Evolutionary conservation across 495 filamentous ascomycete species (phyloP), one percentile per base, ranked within the genome.

Genomic region (Penicillium macrosclerotiorum): DNA sequence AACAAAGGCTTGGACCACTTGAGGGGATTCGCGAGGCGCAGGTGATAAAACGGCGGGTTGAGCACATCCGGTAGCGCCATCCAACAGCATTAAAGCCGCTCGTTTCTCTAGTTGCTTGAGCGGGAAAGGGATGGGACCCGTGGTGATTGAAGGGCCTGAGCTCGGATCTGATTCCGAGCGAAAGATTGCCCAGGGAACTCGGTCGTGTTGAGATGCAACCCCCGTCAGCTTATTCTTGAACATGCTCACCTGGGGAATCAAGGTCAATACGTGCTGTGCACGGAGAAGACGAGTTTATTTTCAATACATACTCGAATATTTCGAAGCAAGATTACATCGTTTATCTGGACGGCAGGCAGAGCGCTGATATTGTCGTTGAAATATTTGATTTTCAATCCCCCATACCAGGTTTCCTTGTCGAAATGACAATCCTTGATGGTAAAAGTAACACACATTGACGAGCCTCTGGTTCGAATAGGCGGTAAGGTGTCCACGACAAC

Each of bases 251-350:
- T 77, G 37, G 25, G 24, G 12, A 4, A 39, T 8, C 7, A 12
- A 9, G 23, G 11, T 44, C 19, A 50, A 38, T 27, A 8, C 19
- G 23, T 31, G 35, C 16, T 14, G 22, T 39, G 14, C 27, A 40
- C 23, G 12, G 3, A 18, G 31, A 13, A 45, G 2, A n/a, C n/a
- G n/a, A n/a, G n/a, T n/a, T n/a, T n/a, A n/a, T n/a, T n/a, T n/a
- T n/a, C n/a, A n/a, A n/a, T n/a, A 56, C 65, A 52, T 51, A 79
- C 72, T 45, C 57, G 59, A 12, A 78, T 40, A 11, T 60, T 55
- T 29, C 68, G 69, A 17, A 81, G 53, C 14, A 77, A 49, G 19
- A 78, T 54, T 32, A 79, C 73, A 56, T 80, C 77, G 9, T 72
- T 63, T 8, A 52, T n/a, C 14, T 62, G 31, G 24, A 72, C 54